A percentile compares a stretch with the other conserved stretches of the same genome.
These are phyloP conservation scores for Sechiopsis laciniata DNA, from an alignment of 306 rosid genomes.

Conservation along the genomic window DNA sequence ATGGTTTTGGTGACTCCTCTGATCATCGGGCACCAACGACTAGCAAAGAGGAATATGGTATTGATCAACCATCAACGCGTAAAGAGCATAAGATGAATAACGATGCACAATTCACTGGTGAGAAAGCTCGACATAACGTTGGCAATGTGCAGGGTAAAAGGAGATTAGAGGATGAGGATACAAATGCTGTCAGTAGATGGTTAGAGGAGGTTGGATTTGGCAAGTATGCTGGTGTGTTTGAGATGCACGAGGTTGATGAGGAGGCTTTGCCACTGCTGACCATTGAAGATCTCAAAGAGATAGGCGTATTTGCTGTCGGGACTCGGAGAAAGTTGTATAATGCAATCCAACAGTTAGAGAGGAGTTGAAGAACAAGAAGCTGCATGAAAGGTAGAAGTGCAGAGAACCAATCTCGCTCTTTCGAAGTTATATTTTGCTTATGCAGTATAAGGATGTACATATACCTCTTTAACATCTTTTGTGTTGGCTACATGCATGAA, in stretches of 20 bases:
- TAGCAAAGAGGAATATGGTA: slow-evolving; percentile 32
- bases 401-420: not conserved
- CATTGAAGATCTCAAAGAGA: slow-evolving; percentile 44
- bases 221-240: slow-evolving; percentile 33
- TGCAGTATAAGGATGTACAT: slow-evolving; percentile 24
- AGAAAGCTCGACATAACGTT: slow-evolving; percentile 13
- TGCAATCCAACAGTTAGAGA: slow-evolving; percentile 30
- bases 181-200: slow-evolving; percentile 27
- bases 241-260: slow-evolving; percentile 42
- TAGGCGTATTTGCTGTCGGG: slow-evolving; percentile 36
- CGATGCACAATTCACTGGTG: slow-evolving; percentile 20
- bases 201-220: slow-evolving; percentile 37
- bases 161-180: slow-evolving; percentile 14
- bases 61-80: slow-evolving; percentile 18
- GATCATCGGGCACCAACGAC: slow-evolving; percentile 29
- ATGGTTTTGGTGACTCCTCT: slow-evolving; percentile 25
- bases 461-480: slow-evolving; percentile 26
- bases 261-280: slow-evolving; percentile 39
- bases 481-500: slow-evolving; percentile 8
- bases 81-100: slow-evolving; percentile 18
- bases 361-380: slow-evolving; percentile 15
- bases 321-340: slow-evolving; percentile 32
- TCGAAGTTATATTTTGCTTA: slow-evolving; percentile 9
- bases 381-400: slow-evolving; percentile 16
- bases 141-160: slow-evolving; percentile 22